Evolutionary conservation across 371 early-diverging fungal species (phyloP), one percentile per base, ranked within the genome.

Genomic region (Zychaea mexicana): DNA sequence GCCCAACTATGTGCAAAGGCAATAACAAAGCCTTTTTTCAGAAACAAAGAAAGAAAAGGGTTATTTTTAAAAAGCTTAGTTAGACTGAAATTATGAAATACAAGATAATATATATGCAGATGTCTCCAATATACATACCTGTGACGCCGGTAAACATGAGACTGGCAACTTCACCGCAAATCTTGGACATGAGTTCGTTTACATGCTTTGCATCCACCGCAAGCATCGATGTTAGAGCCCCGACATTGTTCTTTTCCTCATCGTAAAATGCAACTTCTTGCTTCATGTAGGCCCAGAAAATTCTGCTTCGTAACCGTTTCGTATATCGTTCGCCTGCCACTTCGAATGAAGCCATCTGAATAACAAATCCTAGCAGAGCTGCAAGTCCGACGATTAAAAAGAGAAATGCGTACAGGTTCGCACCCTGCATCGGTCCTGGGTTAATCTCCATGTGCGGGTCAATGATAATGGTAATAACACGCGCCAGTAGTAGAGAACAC

Each of bases 201-300:
- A 85, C 77, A 62, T 81, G 76, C 38, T 77, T 70, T 6, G 95
- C 91, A 69, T 94, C 95, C 10, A 87, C 82, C 7, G 93, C 85
- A 19, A 96, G 81, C 53, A 88, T 84, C 9, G 93, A 78, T 0
- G 92, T 87, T 28, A 96, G 73, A 19, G 88, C 89, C 36, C 96
- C 96, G 9, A 89, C 85, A 32, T 78, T 82, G 77, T 96, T 87
- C 42, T 83, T 78, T 52, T 89, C 89, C 22, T 85, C 76, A 75
- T 96, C 96, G 73, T 92, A 96, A 74, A 84, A 96, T 2, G 77
- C 88, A 56, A 92, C 89, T 52, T 95, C 93, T 76, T 95, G 96
- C 24, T 77, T 60, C 59, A 90, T 67, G 60, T 88, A 73, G 8
- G 85, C 73, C 15, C 70, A 57, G 69, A 90, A 89, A 4, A 79